Evolutionary conservation across 768 basidiomycete species (phyloP).

Genomic region (Nevesoporus exiguus): DNA sequence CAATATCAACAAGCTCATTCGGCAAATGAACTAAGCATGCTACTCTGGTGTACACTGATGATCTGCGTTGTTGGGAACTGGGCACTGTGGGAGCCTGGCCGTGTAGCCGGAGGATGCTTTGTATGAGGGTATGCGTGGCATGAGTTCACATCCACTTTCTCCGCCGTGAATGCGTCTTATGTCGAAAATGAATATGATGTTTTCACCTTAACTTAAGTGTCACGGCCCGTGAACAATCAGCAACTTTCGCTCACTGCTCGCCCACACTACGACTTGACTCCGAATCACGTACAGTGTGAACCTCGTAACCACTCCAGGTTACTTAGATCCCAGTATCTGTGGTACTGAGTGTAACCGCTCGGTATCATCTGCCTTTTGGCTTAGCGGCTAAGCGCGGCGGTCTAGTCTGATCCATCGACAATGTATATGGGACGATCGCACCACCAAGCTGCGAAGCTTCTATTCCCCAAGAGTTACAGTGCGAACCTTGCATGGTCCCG

Average conservation of each 20-base stretch:
- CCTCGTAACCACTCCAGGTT: no score
- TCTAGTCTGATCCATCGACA: not conserved
- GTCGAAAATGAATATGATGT: conserved; percentile 27
- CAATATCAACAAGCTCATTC: conserved; percentile 97
- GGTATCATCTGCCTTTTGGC: no score
- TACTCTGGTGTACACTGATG: not conserved
- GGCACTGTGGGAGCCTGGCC: not conserved
- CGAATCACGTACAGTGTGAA: not conserved
- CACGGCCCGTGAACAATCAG: no score
- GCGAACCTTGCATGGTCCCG: conserved; percentile 8
- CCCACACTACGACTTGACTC: not conserved
- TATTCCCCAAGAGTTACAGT: not conserved
- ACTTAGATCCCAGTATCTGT: no score
- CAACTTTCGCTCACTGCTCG: not conserved
- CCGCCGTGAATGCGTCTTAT: conserved; percentile 28
- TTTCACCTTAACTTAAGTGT: not conserved
- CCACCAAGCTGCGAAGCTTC: not conserved
- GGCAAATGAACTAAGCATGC: conserved; percentile 77
- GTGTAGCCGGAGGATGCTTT: conserved; percentile 9
- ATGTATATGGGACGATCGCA: conserved; percentile 4
- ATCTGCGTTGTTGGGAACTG: conserved; percentile 3
- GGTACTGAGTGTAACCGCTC: no score
- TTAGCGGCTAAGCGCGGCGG: no score
- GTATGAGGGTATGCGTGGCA: conserved; percentile 33
- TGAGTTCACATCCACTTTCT: conserved; percentile 24